Base-by-base conservation (phyloP, 768 basidiomycete species). In the Floccularia luteovirens region DNA sequence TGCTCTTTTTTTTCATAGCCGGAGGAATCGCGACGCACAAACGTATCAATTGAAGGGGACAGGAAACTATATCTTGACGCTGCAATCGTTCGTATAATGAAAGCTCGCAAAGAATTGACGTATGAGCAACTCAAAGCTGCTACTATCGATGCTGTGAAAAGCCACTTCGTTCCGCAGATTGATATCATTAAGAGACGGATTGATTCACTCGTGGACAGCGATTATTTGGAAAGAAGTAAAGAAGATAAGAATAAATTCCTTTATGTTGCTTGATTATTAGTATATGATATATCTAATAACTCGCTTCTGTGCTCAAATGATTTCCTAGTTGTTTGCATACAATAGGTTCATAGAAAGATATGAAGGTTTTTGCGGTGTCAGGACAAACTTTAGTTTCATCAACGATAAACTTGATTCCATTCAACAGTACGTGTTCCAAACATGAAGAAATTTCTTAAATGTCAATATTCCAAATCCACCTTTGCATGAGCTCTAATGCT, bases 31-130 rank as follows among this genome's bases (percentile, higher is more conserved):
- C 74, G 75, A 43, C 75, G 79, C 41, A 93, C 90, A 4, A 89
- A 90, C 52, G 73, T 71, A 1, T 74, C 83, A 33, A 90, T 99
- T 27, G 87, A 93, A 48, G 78, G 81, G 24, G 92, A 97, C 59
- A 77, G 94, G 44, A 81, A 82, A 44, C 75, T 82, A 51, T 80
- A 82, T 43, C 69, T 98, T 11, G 91, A 98, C 49, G 92, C 92
- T 0, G 93, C 93, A 16, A 93, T 99, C 50, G 94, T 99, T 24
- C 82, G 96, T 4, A 79, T 94, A 53, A 93, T 98, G 91, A 98
- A 98, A 58, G 81, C 79, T 2, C 76, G 78, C 50, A 98, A 94
- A 64, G 84, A 86, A 60, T 67, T 94, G 61, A 68, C 65, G 19
- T 79, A 90, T 51, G 79, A 86, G 49, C 72, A 83, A 48, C 71